These are phyloP conservation scores for Pharus latifolius DNA, from an alignment of 176 grass and related monocot species.

Conservation along the genomic window DNA sequence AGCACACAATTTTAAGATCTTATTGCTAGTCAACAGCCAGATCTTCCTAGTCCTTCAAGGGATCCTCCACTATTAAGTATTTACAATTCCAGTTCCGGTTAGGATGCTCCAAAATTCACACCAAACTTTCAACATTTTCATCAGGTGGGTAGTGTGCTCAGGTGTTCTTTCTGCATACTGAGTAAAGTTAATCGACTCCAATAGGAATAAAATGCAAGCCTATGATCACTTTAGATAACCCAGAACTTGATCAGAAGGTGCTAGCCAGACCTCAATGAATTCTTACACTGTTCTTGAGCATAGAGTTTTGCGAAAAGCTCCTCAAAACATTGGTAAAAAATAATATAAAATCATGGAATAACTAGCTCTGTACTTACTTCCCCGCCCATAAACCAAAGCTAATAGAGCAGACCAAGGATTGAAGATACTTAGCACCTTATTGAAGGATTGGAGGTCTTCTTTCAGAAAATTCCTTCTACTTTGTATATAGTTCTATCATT, in stretches of 20 bases:
- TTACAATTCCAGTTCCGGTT: too few species aligned
- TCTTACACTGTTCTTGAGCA: background rate
- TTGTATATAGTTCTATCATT: background rate
- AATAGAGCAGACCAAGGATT: background rate
- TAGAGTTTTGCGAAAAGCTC: background rate
- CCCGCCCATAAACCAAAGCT: background rate
- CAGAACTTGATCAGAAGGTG: background rate
- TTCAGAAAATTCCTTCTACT: background rate
- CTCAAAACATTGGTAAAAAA: background rate
- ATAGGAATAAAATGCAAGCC: background rate
- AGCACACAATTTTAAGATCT: too few species aligned
- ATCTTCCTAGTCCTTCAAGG: too few species aligned
- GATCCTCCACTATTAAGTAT: too few species aligned
- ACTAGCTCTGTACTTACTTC: background rate
- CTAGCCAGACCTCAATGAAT: background rate
- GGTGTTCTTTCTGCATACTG: background rate
- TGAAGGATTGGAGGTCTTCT: background rate
- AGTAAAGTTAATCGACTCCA: background rate
- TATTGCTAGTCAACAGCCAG: too few species aligned
- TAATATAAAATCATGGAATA: background rate
- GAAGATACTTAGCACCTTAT: background rate
- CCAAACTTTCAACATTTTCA: background rate
- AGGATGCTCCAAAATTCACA: background rate
- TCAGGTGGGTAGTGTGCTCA: background rate
- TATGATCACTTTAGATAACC: background rate